phyloP scores from a whole-genome alignment of 345 rosid genomes.

The Salix exigua region DNA sequence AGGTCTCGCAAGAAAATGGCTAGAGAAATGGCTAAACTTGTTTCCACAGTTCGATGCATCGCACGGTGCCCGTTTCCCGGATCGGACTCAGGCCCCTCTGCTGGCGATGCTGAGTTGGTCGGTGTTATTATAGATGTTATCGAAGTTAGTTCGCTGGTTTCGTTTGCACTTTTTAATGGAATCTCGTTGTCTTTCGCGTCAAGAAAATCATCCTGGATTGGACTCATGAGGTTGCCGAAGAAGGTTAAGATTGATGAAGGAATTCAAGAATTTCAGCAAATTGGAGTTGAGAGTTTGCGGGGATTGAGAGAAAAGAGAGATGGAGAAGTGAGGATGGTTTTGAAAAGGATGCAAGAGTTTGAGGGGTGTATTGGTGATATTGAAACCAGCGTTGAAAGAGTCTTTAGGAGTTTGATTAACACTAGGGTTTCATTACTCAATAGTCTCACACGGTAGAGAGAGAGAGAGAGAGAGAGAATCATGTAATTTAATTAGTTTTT shows the following conservation, averaged over 20 bases:
- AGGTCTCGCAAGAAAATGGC: slow-evolving; percentile 38
- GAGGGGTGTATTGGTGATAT: slow-evolving; percentile 38
- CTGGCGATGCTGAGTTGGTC: slow-evolving; percentile 30
- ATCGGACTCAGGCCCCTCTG: slow-evolving; percentile 2
- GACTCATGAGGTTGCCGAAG: slow-evolving; percentile 15
- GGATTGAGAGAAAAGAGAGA: slow-evolving; percentile 44
- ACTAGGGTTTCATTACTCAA: slow-evolving; percentile 59
- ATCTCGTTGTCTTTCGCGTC: slow-evolving; percentile 26
- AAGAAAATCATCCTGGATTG: slow-evolving; percentile 27
- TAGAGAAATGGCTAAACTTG: slow-evolving; percentile 41
- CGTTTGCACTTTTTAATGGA: slow-evolving; percentile 39
- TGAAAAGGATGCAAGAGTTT: slow-evolving; percentile 40
- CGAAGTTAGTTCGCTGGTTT: slow-evolving; percentile 38
- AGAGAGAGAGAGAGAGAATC: not conserved
- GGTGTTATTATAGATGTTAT: slow-evolving; percentile 31
- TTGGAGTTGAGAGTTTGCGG: slow-evolving; percentile 33
- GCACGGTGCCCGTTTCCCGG: slow-evolving; percentile 12
- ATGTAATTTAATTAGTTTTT: not conserved
- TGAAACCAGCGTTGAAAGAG: slow-evolving; percentile 37
- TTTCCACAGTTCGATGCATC: slow-evolving; percentile 16
- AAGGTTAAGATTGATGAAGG: slow-evolving; percentile 23
- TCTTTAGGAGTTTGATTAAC: slow-evolving; percentile 51
- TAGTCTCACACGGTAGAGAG: slow-evolving; percentile 32
- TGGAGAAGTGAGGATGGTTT: slow-evolving; percentile 39
- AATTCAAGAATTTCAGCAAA: slow-evolving; percentile 39